phyloP scores from a whole-genome alignment of 2,329 filamentous ascomycete species.

The Gnomoniopsis smithogilvyi region DNA sequence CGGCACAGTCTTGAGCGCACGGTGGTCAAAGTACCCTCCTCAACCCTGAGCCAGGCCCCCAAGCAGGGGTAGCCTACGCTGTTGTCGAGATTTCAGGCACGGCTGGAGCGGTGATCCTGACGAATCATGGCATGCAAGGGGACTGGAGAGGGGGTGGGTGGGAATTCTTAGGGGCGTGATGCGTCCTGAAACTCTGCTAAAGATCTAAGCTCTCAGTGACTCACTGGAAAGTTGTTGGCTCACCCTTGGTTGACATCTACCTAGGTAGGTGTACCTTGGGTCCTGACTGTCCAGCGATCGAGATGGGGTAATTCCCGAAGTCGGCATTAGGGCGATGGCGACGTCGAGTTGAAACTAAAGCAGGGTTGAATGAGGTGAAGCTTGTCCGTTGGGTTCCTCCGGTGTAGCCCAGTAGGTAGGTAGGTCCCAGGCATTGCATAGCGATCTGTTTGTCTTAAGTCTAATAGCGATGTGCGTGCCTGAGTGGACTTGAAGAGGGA shows the following conservation, averaged over 20 bases:
- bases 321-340: background rate
- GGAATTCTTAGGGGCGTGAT: constrained; percentile 1
- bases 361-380: background rate
- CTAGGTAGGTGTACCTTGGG: too few relatives aligned
- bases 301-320: background rate
- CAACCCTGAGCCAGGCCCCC: background rate
- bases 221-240: background rate
- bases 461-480: too few relatives aligned
- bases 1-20: background rate
- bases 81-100: background rate
- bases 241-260: constrained; percentile 2
- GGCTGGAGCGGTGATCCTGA: background rate
- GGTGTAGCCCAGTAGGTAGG: too few relatives aligned
- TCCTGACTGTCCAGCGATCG: background rate
- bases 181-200: constrained; percentile 11
- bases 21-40: constrained; percentile 1
- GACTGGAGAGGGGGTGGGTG: too few relatives aligned
- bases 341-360: background rate
- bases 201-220: background rate
- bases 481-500: too few relatives aligned
- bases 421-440: too few relatives aligned
- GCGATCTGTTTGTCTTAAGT: too few relatives aligned
- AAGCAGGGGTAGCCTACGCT: background rate
- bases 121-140: background rate
- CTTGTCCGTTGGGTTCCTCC: background rate